Base-by-base conservation (phyloP, 306 rosid genomes). In the Inga leiocalycina region DNA sequence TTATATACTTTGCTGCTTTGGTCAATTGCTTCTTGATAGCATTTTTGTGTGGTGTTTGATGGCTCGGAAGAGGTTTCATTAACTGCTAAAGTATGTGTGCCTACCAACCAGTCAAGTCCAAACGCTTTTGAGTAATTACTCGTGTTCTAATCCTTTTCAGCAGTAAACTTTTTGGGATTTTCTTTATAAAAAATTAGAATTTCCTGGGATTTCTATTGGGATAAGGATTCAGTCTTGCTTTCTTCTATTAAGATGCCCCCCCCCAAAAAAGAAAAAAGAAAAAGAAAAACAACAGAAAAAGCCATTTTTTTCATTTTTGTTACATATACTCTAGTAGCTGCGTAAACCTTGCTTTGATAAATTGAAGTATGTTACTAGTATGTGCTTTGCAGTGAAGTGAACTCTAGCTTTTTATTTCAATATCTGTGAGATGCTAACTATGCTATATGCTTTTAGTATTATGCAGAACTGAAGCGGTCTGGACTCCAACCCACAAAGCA, bases 361-460 rank as follows among this genome's bases (percentile, higher is more conserved):
- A 48, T 24, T 51, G n/a, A 52, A 15, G 57, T 14, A 12, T 81
- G 68, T 61, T n/a, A 79, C 17, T 22, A 52, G 49, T 78, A 51
- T 81, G 45, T 37, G 8, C 76, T 71, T 71, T 82, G 44, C 2
- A 4, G 4, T 30, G 64, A 70, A 69, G 17, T 69, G 49, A 67
- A 39, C 51, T 79, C 32, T 46, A 37, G 35, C 73, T 52, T 57
- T 69, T 37, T 83, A 79, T 75, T 79, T 66, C 80, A 61, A 79
- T 52, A 49, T 79, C 30, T 61, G 17, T 27, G 80, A 65, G 77
- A 44, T 79, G 39, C 83, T 88, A 59, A 85, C 74, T 41, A 66
- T 24, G 41, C 30, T 83, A 51, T 85, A 80, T 86, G 75, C 81
- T 87, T 87, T 79, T 84, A 94, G 98, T 89, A 92, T 81, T 91